Conservation (phyloP, 352 stramenopile genomes). For the Globisporangium perplexum region DNA sequence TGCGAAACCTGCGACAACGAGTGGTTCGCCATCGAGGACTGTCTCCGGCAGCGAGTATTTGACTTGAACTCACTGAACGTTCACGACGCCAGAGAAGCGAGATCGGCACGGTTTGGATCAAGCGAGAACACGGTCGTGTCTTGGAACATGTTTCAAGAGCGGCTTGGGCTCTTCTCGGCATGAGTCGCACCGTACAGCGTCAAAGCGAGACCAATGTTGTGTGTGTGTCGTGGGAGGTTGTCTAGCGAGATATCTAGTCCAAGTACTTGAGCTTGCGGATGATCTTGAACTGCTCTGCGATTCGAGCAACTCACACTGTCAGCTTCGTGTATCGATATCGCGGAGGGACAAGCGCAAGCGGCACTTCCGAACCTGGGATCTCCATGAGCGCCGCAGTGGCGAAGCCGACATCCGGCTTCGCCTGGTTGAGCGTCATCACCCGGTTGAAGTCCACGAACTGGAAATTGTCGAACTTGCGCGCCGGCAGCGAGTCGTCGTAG, state of each 20-base stretch:
- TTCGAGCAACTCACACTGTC: neutral
- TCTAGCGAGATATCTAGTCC: neutral
- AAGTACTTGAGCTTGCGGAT: slow-evolving; percentile 39
- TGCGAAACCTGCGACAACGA: slow-evolving; percentile 11
- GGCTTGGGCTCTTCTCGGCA: neutral
- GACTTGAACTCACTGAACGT: neutral
- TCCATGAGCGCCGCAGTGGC: slow-evolving; percentile 62
- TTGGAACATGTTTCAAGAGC: neutral
- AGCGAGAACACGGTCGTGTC: neutral
- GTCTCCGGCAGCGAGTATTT: slow-evolving; percentile 1
- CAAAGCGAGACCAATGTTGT: too few species aligned
- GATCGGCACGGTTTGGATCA: neutral
- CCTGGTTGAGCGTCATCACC: slow-evolving; percentile 38
- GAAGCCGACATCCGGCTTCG: slow-evolving; percentile 57
- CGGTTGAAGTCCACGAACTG: slow-evolving; percentile 68
- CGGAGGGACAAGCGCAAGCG: too few species aligned
- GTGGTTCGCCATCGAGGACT: slow-evolving; percentile 10
- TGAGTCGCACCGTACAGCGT: neutral
- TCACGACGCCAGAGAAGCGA: neutral
- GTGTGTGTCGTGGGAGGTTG: too few species aligned
- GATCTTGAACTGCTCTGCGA: slow-evolving; percentile 42
- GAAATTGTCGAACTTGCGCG: slow-evolving; percentile 72
- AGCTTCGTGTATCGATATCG: neutral
- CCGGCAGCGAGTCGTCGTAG: slow-evolving; percentile 50
- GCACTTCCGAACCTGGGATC: slow-evolving; percentile 29